Base-by-base conservation (phyloP, 2,329 filamentous ascomycete species). In the Claviceps sp. region DNA sequence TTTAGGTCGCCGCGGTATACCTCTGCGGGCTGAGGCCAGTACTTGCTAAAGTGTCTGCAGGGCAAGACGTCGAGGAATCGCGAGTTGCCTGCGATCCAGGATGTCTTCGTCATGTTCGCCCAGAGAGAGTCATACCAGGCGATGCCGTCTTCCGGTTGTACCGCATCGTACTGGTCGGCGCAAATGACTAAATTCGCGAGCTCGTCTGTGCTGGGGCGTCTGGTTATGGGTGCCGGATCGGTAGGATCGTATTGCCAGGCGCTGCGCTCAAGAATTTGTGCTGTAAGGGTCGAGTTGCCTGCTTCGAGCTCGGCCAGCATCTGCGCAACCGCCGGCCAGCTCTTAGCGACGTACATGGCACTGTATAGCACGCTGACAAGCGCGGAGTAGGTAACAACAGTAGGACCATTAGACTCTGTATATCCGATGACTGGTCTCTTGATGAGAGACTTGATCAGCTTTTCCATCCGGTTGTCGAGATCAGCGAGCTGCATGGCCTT, bases 31-130 rank as follows among this genome's bases (percentile, higher is more conserved):
- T 65, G 41, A 2, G 72, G 70, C 73, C 73, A 76, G 56, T 72
- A 72, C 1, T 62, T 61, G 8, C 53, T 57, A 50, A 71, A 76
- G 55, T 73, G 72, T 2, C 70, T 69, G 55, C 73, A 77, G 2
- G 72, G 71, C 14, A 75, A 66, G 1, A 73, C 68, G 48, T 53
- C 50, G 51, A 59, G 73, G 61, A 76, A 75, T 37, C 73, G 68
- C 37, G 67, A 65, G 57, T 75, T 71, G 45, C 74, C 74, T 2
- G 71, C 63, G 42, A 76, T 68, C 72, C 73, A 76, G 1, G 68
- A 67, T 40, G 61, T 57, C 0, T 57, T 47, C 4, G 72, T 73
- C 72, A 76, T 74, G 55, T 74, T 72, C 2, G 60, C 57, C 73
- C 73, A 76, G 0, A 75, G 64, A 0, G 61, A 62, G 10, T 64